phyloP scores from a whole-genome alignment of 2,329 filamentous ascomycete species.

The Pseudogymnoascus verrucosus region DNA sequence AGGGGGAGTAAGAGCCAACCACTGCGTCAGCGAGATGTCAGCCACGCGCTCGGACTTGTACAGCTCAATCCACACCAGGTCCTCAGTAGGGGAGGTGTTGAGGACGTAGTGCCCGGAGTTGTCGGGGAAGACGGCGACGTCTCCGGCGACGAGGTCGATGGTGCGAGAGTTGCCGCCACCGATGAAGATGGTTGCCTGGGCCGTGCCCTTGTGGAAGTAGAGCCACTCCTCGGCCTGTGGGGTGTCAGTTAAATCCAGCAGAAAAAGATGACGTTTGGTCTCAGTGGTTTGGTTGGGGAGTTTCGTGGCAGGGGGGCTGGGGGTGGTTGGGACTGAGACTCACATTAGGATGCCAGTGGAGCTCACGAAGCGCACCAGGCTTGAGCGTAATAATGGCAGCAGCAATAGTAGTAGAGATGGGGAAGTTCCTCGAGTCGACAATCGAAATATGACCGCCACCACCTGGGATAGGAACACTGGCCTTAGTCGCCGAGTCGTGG shows the following conservation, averaged over 20 bases:
- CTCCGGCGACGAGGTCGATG: constrained; percentile 60
- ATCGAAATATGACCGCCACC: constrained; percentile 54
- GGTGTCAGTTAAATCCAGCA: background rate
- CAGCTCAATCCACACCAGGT: constrained; percentile 60
- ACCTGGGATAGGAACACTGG: constrained; percentile 41
- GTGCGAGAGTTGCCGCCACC: constrained; percentile 53
- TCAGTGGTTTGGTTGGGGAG: background rate
- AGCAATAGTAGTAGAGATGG: constrained; percentile 56
- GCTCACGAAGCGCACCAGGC: constrained; percentile 54
- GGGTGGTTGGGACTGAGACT: constrained; percentile 21
- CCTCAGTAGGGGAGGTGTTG: constrained; percentile 55
- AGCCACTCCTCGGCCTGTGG: constrained; percentile 59
- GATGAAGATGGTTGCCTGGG: constrained; percentile 56
- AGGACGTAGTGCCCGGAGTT: constrained; percentile 63
- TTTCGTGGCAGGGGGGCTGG: background rate
- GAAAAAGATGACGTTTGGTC: background rate
- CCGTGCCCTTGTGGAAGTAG: constrained; percentile 58
- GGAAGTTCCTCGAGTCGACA: constrained; percentile 61
- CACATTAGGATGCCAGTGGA: constrained; percentile 65
- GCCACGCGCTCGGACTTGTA: constrained; percentile 60
- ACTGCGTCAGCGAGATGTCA: constrained; percentile 60
- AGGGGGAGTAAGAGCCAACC: constrained; percentile 59
- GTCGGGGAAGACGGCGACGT: constrained; percentile 60
- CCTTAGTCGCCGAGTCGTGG: constrained; percentile 41
- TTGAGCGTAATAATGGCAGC: constrained; percentile 56